A percentile compares a stretch with the other conserved stretches of the same genome.
Evolutionary conservation across 768 basidiomycete genomes (phyloP).

Genomic region (Naganishia antarctica): DNA sequence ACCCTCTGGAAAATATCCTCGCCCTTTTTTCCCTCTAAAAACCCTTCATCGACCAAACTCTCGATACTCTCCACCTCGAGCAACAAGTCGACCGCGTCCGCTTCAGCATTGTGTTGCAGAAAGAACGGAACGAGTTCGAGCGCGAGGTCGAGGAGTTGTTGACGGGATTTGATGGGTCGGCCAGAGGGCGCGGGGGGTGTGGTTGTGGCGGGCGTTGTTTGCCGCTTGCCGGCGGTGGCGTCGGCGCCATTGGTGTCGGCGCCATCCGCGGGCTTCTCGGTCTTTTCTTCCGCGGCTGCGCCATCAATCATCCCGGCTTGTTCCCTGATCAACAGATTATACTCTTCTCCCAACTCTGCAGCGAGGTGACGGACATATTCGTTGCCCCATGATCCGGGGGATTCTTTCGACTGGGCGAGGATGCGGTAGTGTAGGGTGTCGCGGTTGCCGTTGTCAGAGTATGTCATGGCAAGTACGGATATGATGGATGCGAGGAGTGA

Average conservation of each 20-base stretch:
- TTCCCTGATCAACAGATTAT: conserved; percentile 48
- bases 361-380: conserved; percentile 97
- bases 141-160: conserved; percentile 71
- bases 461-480: conserved; percentile 98
- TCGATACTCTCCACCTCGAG: conserved; percentile 88
- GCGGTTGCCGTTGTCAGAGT: conserved; percentile 93
- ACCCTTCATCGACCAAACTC: conserved; percentile 57
- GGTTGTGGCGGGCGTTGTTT: too few relatives aligned
- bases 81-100: conserved; percentile 91
- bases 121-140: conserved; percentile 84
- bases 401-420: conserved; percentile 61
- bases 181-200: too few relatives aligned
- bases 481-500: conserved; percentile 93
- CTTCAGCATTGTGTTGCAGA: conserved; percentile 89
- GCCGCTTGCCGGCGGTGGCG: too few relatives aligned
- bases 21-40: conserved; percentile 60
- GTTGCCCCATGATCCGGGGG: conserved; percentile 97
- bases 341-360: conserved; percentile 93
- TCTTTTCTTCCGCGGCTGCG: not conserved
- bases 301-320: conserved; percentile 19
- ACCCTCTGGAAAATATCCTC: conserved; percentile 82
- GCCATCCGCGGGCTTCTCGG: conserved; percentile 21
- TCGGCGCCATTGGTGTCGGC: too few relatives aligned
- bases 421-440: conserved; percentile 92
- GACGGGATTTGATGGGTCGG: conserved; percentile 44